phyloP scores from a whole-genome alignment of 176 grass and related monocot genomes.

The Chloris gayana region DNA sequence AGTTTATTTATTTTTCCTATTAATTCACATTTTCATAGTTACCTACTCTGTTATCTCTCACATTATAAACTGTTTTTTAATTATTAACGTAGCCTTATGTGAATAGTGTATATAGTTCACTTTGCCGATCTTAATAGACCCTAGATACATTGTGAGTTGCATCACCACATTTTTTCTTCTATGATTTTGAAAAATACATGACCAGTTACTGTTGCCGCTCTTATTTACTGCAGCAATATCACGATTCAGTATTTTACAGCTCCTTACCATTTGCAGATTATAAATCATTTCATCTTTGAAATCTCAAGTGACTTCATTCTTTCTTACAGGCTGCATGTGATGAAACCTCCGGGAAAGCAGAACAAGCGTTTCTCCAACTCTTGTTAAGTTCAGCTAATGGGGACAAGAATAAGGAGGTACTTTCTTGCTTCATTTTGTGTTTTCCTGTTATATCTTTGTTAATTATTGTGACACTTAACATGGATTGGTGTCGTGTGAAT shows the following conservation, averaged over 20 bases:
- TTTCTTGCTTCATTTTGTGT: constrained; percentile 20
- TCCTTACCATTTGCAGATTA: background rate
- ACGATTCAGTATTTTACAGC: constrained; percentile 6
- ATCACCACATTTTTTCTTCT: background rate
- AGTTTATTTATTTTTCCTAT: background rate
- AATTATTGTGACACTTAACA: constrained; percentile 25
- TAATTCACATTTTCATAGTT: background rate
- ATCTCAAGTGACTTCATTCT: constrained; percentile 16
- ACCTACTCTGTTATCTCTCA: background rate
- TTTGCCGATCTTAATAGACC: background rate
- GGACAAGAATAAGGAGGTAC: constrained; percentile 69
- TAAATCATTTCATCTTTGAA: background rate
- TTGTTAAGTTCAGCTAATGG: constrained; percentile 53
- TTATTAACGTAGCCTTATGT: background rate
- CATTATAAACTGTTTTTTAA: background rate
- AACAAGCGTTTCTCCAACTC: constrained; percentile 73
- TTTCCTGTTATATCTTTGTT: background rate
- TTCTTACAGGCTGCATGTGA: constrained; percentile 67
- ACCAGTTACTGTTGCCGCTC: background rate
- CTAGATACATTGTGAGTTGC: background rate
- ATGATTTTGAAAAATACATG: background rate
- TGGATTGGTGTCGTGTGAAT: constrained; percentile 18
- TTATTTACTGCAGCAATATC: constrained; percentile 7
- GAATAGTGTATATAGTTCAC: background rate
- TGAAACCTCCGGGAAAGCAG: constrained; percentile 64